Evolutionary conservation across 345 rosid species (phyloP).

Genomic region (Aquilaria malaccensis): DNA sequence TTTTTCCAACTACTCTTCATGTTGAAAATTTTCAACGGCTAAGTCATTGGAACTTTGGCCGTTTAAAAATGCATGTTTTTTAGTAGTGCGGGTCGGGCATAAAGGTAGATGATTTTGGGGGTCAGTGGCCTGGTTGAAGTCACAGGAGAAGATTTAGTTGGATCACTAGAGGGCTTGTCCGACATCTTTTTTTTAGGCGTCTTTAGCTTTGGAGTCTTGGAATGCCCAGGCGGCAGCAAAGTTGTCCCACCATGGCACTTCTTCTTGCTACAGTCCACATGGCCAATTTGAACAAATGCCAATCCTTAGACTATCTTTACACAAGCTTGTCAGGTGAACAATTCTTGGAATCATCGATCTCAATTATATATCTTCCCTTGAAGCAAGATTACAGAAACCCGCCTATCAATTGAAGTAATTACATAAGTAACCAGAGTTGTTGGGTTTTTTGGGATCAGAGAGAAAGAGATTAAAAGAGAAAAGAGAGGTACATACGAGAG

Average conservation of each 20-base stretch:
- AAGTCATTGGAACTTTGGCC: no score
- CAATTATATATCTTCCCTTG: constrained; percentile 15
- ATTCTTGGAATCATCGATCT: constrained; percentile 38
- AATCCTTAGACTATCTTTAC: constrained; percentile 32
- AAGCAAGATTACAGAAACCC: constrained; percentile 27
- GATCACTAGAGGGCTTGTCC: constrained; percentile 5
- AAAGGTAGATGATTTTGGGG: neutral
- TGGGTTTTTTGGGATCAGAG: no score
- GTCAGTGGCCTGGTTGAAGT: constrained; percentile 4
- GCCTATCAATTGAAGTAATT: constrained; percentile 59
- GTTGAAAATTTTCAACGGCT: no score
- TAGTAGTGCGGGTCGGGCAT: neutral
- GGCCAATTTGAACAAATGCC: constrained; percentile 35
- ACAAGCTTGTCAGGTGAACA: constrained; percentile 42
- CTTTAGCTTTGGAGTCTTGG: constrained; percentile 1
- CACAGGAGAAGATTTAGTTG: constrained; percentile 3
- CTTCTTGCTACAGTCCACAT: constrained; percentile 68
- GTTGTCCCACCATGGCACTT: constrained; percentile 26
- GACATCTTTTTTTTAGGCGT: neutral
- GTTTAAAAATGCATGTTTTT: no score
- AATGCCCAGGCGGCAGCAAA: constrained; percentile 4
- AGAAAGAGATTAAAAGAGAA: no score
- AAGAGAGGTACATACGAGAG: no score
- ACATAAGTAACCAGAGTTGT: constrained; percentile 22
- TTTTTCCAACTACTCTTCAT: no score